These are phyloP conservation scores for Camellia japonica DNA, from an alignment of 148 eudicot species.

Conservation along the genomic window DNA sequence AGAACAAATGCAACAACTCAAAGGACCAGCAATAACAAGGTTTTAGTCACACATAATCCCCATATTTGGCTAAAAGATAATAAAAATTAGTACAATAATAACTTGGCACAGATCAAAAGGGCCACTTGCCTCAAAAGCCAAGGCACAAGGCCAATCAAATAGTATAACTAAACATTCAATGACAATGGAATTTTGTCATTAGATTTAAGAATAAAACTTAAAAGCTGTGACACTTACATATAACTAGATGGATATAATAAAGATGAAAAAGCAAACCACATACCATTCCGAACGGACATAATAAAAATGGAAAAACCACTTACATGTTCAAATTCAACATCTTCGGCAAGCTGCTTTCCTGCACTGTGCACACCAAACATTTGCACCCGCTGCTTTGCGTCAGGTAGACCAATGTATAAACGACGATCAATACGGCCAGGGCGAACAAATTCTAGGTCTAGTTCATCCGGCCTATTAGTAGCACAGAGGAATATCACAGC, in stretches of 20 bases:
- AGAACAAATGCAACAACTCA: not conserved
- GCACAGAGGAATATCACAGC: slow-evolving; percentile 94
- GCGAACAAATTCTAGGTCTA: slow-evolving; percentile 75
- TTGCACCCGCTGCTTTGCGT: slow-evolving; percentile 85
- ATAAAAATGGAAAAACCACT: slow-evolving; percentile 1
- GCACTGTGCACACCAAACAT: slow-evolving; percentile 84
- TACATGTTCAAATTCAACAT: slow-evolving; percentile 81
- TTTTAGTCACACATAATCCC: not conserved
- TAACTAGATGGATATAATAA: not conserved
- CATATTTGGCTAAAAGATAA: not conserved
- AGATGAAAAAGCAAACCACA: not conserved
- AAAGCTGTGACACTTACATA: not conserved
- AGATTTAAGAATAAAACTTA: not conserved
- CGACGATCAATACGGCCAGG: slow-evolving; percentile 93
- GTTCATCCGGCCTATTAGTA: slow-evolving; percentile 91
- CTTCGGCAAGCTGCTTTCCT: slow-evolving; percentile 79
- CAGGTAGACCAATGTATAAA: slow-evolving; percentile 81
- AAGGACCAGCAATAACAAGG: not conserved
- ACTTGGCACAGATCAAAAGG: not conserved
- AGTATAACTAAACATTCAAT: not conserved
- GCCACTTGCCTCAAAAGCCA: not conserved
- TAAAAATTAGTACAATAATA: not conserved
- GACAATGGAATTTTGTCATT: not conserved
- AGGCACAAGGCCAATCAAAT: not conserved
- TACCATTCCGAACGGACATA: not conserved